Evolutionary conservation across 1,284 basidiomycete species (phyloP), one percentile per base, ranked within the genome.

Genomic region (Tilletia caries): DNA sequence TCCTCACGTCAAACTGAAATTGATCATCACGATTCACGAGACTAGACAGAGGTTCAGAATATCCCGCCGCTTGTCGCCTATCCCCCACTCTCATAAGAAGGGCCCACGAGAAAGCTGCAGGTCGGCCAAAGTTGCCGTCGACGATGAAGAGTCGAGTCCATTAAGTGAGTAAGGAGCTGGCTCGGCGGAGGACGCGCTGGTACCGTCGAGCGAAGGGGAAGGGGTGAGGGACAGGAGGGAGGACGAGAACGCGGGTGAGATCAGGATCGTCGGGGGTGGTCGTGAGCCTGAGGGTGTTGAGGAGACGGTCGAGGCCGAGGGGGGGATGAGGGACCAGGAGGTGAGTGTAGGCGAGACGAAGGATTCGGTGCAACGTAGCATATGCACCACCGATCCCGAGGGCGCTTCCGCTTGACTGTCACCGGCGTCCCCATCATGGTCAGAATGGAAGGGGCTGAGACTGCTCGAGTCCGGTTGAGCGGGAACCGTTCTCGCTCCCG

Each of bases 21-120:
- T n/a, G n/a, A n/a, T n/a, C n/a, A n/a, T n/a, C n/a, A n/a, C n/a
- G n/a, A n/a, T n/a, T n/a, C n/a, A n/a, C n/a, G n/a, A n/a, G n/a
- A n/a, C n/a, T n/a, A n/a, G n/a, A n/a, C n/a, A n/a, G n/a, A n/a
- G n/a, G n/a, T n/a, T n/a, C n/a, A n/a, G n/a, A n/a, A n/a, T n/a
- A n/a, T n/a, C n/a, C n/a, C n/a, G n/a, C n/a, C n/a, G n/a, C n/a
- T n/a, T n/a, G n/a, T n/a, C n/a, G n/a, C n/a, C n/a, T n/a, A n/a
- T n/a, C n/a, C n/a, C n/a, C n/a, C n/a, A n/a, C n/a, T n/a, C n/a
- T n/a, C n/a, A n/a, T n/a, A 88, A 88, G 84, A 97, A 98, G 0
- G 96, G 95, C 0, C 93, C 94, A 46, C 91, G 88, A 18, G 89
- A 90, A 18, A 97, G 85, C n/a, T 91, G 89, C 85, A 79, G 70